Percentiles rank a stretch among this genome's conserved stretches.
phyloP scores from a whole-genome alignment of 345 rosid genomes.

The Salix suchowensis region DNA sequence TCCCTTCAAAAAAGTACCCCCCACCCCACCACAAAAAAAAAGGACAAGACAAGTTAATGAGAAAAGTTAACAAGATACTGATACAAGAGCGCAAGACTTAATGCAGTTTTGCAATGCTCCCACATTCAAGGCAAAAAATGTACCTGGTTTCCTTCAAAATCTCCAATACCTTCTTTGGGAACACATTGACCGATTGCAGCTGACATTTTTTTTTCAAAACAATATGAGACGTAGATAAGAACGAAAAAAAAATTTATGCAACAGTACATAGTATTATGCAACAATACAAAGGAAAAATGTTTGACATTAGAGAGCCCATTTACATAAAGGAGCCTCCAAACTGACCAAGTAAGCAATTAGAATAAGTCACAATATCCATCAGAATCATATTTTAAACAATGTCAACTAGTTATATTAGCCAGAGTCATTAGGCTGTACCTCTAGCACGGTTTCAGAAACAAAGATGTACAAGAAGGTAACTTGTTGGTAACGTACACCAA shows the following conservation, averaged over 20 bases:
- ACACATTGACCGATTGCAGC: conserved; percentile 54
- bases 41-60: background rate
- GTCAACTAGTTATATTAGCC: too few relatives aligned
- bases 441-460: too few relatives aligned
- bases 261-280: too few relatives aligned
- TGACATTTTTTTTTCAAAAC: conserved; percentile 29
- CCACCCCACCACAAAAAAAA: background rate
- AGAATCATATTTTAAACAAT: too few relatives aligned
- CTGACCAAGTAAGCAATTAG: too few relatives aligned
- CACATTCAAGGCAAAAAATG: background rate
- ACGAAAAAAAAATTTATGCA: background rate
- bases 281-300: too few relatives aligned
- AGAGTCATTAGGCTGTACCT: too few relatives aligned
- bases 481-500: too few relatives aligned
- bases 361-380: too few relatives aligned
- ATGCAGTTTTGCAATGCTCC: background rate
- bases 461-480: too few relatives aligned
- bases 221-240: conserved; percentile 11
- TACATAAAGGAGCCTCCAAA: too few relatives aligned
- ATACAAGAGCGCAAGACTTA: background rate
- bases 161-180: conserved; percentile 74
- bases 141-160: conserved; percentile 70
- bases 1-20: conserved; percentile 42
- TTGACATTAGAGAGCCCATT: too few relatives aligned
- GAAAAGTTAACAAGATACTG: background rate